Conservation (phyloP, 148 eudicot species). For the Chenopodium formosanum region DNA sequence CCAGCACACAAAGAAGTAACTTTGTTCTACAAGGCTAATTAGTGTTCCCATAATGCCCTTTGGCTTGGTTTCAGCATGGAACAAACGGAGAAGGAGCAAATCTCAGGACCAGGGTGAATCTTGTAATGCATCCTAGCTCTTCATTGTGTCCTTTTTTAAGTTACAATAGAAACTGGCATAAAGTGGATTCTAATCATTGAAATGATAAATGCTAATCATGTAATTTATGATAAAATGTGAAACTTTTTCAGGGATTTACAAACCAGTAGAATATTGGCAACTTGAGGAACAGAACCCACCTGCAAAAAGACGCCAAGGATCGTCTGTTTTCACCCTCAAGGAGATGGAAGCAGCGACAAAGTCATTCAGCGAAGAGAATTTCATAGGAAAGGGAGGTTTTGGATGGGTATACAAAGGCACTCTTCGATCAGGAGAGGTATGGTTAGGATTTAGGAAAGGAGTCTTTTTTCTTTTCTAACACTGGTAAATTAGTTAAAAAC, state of each 20-base stretch:
- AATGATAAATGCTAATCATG: not conserved
- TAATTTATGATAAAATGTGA: not conserved
- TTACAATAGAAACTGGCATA: not conserved
- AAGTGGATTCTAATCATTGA: not conserved
- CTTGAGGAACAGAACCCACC: conserved; percentile 68
- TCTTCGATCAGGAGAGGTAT: conserved; percentile 81
- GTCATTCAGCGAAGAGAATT: conserved; percentile 70
- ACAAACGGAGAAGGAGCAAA: conserved; percentile 86
- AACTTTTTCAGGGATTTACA: conserved; percentile 67
- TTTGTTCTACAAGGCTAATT: not conserved
- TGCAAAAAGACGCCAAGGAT: conserved; percentile 62
- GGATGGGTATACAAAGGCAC: conserved; percentile 89
- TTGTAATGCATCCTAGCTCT: conserved; percentile 35
- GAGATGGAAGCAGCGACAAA: conserved; percentile 92
- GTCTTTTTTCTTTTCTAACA: not conserved
- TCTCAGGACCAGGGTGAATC: conserved; percentile 71
- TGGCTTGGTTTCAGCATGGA: conserved; percentile 85
- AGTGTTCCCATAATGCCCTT: conserved; percentile 56
- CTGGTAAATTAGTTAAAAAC: not conserved
- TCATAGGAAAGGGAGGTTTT: conserved; percentile 93
- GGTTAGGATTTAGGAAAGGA: conserved; percentile 13
- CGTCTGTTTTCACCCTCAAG: conserved; percentile 82
- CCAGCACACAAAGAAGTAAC: not conserved
- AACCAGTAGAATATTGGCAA: conserved; percentile 71
- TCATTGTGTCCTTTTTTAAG: conserved; percentile 8